Evolutionary conservation across 331 rosid genomes (phyloP).

Genomic region (Malus hybrid): DNA sequence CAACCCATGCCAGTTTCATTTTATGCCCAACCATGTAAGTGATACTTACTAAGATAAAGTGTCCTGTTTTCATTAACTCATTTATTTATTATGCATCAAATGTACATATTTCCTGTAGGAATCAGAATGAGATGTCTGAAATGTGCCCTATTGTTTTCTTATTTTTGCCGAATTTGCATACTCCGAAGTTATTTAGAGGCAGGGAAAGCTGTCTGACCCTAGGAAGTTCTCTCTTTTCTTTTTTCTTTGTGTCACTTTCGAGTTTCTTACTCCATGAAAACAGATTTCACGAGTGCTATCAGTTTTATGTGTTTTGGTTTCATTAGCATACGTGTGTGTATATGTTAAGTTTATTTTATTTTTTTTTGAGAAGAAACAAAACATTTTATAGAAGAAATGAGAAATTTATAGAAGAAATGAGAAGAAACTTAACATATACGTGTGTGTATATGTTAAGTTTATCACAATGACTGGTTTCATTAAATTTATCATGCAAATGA

Average conservation of each 20-base stretch:
- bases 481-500: neutral
- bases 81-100: neutral
- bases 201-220: neutral
- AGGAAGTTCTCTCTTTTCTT: neutral
- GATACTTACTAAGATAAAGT: neutral
- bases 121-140: neutral
- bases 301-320: neutral
- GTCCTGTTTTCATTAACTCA: neutral
- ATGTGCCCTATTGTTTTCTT: neutral
- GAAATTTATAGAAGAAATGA: no score
- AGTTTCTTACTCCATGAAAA: neutral
- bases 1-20: slow-evolving; percentile 26
- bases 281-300: neutral
- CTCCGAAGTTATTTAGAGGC: neutral
- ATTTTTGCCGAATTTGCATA: neutral
- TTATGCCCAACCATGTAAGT: slow-evolving; percentile 58
- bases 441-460: neutral
- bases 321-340: neutral
- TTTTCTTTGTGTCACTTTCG: neutral
- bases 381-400: no score
- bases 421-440: no score
- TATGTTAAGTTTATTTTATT: neutral
- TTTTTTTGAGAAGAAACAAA: no score
- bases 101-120: neutral
- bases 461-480: neutral